Percentiles rank a stretch among this genome's conserved stretches.
These are phyloP conservation scores for Fusarium circinatum DNA, from an alignment of 2,329 filamentous ascomycete species.

Conservation along the genomic window DNA sequence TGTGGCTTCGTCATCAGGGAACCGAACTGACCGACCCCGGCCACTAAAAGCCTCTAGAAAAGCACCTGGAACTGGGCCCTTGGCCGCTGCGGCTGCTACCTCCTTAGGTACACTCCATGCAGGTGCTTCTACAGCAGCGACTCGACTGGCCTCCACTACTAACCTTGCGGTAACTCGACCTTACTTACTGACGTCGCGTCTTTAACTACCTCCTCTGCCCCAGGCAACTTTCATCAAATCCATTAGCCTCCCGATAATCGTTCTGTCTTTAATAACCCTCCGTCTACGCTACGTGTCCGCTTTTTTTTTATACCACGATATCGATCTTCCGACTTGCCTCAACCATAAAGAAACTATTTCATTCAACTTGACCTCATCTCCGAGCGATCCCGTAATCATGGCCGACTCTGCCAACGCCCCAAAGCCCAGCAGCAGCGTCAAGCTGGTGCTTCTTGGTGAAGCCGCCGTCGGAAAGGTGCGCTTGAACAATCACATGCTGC, in stretches of 20 bases:
- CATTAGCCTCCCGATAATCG: slow-evolving; percentile 2
- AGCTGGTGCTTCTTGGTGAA: slow-evolving; percentile 97
- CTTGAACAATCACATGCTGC: background rate
- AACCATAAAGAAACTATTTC: slow-evolving; percentile 1
- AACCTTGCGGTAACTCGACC: slow-evolving; percentile 5
- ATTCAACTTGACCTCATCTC: slow-evolving; percentile 25
- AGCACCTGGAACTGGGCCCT: slow-evolving; percentile 16
- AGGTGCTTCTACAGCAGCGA: background rate
- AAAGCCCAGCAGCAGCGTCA: slow-evolving; percentile 99
- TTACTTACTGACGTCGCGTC: slow-evolving; percentile 32
- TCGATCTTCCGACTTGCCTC: background rate
- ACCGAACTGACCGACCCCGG: slow-evolving; percentile 36
- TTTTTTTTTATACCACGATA: background rate
- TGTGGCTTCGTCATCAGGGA: slow-evolving; percentile 43
- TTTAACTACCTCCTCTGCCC: slow-evolving; percentile 29
- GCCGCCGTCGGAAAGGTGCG: slow-evolving; percentile 97
- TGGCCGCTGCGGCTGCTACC: slow-evolving; percentile 17
- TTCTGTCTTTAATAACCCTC: background rate
- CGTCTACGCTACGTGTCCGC: slow-evolving; percentile 11
- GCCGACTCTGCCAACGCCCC: slow-evolving; percentile 68
- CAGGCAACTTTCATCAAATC: slow-evolving; percentile 31
- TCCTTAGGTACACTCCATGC: background rate
- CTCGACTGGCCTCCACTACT: background rate
- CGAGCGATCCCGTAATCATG: slow-evolving; percentile 45
- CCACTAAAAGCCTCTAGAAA: slow-evolving; percentile 33